phyloP scores from a whole-genome alignment of 805 yeast genomes.

The Wilhelminamyces savonicus region DNA sequence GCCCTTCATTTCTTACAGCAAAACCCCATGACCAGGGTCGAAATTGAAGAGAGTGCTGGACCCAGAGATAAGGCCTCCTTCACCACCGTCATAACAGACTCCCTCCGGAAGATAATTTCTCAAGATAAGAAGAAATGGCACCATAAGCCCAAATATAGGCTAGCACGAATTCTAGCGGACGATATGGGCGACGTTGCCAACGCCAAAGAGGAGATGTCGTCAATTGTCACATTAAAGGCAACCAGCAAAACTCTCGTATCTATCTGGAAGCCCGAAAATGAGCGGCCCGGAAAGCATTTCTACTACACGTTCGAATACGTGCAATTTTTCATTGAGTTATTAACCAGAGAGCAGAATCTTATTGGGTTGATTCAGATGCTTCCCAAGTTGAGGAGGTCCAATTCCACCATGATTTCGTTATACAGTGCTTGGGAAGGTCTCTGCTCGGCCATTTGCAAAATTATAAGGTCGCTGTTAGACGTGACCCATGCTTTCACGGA shows the following conservation, averaged over 20 bases:
- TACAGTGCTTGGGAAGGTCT: constrained; percentile 61
- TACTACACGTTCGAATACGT: constrained; percentile 69
- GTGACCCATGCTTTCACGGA: constrained; percentile 47
- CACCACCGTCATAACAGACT: constrained; percentile 29
- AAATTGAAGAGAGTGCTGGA: not conserved
- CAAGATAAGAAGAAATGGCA: constrained; percentile 88
- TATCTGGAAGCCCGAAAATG: constrained; percentile 91
- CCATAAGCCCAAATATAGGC: constrained; percentile 71
- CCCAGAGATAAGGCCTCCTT: not conserved
- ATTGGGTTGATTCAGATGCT: constrained; percentile 53
- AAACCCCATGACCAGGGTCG: not conserved
- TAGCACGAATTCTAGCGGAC: constrained; percentile 56
- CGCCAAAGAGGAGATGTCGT: constrained; percentile 61
- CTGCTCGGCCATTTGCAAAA: constrained; percentile 44
- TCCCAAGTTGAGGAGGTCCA: constrained; percentile 71
- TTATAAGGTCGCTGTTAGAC: constrained; percentile 39
- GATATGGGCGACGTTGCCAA: constrained; percentile 44
- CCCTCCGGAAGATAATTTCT: constrained; percentile 41
- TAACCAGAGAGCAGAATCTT: constrained; percentile 49
- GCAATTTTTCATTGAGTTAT: constrained; percentile 51
- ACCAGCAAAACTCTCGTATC: constrained; percentile 66
- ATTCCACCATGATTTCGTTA: constrained; percentile 67
- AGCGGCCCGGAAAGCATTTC: constrained; percentile 91
- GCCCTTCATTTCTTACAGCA: constrained; percentile 9
- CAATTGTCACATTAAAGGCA: constrained; percentile 59